These are phyloP conservation scores for Gossypioides kirkii DNA, from an alignment of 345 rosid species.

Conservation along the genomic window DNA sequence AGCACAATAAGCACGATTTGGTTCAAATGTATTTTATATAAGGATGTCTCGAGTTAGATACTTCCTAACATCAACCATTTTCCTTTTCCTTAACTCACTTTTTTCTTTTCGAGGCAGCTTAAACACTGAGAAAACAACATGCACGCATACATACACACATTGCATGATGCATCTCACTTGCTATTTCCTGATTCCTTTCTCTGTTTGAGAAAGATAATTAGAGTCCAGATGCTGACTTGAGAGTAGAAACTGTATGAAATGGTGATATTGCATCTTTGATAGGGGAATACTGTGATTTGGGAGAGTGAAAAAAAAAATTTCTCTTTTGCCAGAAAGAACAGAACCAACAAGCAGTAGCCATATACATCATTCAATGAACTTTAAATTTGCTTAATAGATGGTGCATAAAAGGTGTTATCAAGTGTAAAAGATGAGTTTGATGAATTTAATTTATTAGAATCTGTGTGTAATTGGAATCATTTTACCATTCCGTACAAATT, in stretches of 20 bases:
- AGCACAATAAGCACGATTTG: neutral
- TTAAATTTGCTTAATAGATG: too few relatives aligned
- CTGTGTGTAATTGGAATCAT: too few relatives aligned
- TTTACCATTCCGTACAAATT: too few relatives aligned
- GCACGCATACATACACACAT: neutral
- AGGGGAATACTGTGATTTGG: neutral
- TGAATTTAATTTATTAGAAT: too few relatives aligned
- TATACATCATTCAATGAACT: too few relatives aligned
- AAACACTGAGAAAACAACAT: too few relatives aligned
- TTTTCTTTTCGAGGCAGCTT: neutral
- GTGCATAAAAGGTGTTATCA: too few relatives aligned
- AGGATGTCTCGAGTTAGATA: neutral
- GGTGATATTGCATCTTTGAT: neutral
- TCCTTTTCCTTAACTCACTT: neutral
- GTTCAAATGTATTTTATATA: neutral
- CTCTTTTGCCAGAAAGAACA: neutral
- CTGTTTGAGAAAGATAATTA: neutral
- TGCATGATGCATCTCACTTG: neutral
- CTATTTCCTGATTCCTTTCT: neutral
- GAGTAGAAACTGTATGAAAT: neutral
- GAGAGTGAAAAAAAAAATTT: neutral
- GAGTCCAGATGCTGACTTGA: neutral
- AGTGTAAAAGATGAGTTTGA: too few relatives aligned
- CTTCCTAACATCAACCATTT: neutral
- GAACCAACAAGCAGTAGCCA: neutral